Percentiles rank a stretch among this genome's conserved stretches.
Evolutionary conservation across 352 stramenopile species (phyloP).

Genomic region (Poterioochromonas sp.): DNA sequence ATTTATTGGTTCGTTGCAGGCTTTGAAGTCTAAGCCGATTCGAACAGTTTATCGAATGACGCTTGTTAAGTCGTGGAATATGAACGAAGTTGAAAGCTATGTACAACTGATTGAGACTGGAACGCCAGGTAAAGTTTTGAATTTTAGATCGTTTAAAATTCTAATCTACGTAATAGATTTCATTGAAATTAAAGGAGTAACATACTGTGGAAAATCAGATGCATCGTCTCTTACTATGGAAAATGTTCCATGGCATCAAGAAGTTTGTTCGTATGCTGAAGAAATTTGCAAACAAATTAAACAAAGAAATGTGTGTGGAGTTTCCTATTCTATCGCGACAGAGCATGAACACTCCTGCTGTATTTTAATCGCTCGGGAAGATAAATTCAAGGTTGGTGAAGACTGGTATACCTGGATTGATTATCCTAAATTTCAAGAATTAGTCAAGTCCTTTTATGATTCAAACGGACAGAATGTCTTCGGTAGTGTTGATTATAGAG

Average conservation of each 20-base stretch:
- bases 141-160: conserved; percentile 36
- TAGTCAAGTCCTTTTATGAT: conserved; percentile 40
- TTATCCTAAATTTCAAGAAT: conserved; percentile 53
- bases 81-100: conserved; percentile 86
- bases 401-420: conserved; percentile 98
- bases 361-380: conserved; percentile 70
- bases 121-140: conserved; percentile 45
- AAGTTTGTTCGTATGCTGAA: conserved; percentile 81
- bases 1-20: conserved; percentile 74
- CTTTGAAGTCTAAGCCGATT: conserved; percentile 85
- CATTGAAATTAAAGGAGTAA: conserved; percentile 94
- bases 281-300: conserved; percentile 48
- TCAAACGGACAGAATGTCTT: conserved; percentile 55
- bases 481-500: conserved; percentile 83
- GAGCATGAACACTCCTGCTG: conserved; percentile 84
- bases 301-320: neutral
- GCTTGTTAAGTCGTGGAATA: conserved; percentile 96
- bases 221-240: conserved; percentile 94
- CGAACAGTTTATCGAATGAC: conserved; percentile 92
- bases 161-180: conserved; percentile 66
- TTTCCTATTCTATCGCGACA: conserved; percentile 51
- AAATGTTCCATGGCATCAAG: conserved; percentile 94
- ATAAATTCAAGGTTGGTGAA: conserved; percentile 64
- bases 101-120: conserved; percentile 74
- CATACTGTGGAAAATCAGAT: conserved; percentile 95